These are phyloP conservation scores for Trichoderma cornu-damae DNA, from an alignment of 2,329 filamentous ascomycete species.

Conservation along the genomic window DNA sequence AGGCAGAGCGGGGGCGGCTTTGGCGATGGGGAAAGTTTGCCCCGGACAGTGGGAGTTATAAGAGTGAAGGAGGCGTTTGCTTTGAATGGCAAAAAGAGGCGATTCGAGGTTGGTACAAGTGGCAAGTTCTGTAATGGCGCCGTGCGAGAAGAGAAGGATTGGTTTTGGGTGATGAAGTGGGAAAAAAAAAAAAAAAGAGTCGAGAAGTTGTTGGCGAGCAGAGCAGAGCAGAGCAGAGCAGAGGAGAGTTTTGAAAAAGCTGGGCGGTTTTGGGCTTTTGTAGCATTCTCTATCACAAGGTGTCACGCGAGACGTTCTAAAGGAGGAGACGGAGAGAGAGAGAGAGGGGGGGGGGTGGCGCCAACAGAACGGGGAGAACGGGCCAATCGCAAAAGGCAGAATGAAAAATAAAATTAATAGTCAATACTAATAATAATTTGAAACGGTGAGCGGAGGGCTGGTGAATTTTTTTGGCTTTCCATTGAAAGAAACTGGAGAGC, in stretches of 20 bases:
- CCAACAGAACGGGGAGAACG: conserved; percentile 3
- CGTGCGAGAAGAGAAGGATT: no score
- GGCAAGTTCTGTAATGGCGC: no score
- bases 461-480: no score
- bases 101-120: no score
- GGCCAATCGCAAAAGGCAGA: conserved; percentile 12
- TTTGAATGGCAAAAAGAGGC: no score
- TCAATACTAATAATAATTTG: no score
- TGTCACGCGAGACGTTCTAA: conserved; percentile 24
- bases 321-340: no score
- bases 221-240: background rate
- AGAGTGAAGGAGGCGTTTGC: conserved; percentile 16
- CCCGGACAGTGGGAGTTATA: conserved; percentile 3
- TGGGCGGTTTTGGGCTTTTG: conserved; percentile 17
- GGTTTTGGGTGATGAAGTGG: background rate
- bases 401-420: no score
- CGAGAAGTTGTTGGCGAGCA: background rate
- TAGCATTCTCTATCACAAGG: conserved; percentile 21
- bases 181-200: background rate
- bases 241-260: no score
- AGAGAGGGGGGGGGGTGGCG: conserved; percentile 22
- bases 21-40: conserved; percentile 9
- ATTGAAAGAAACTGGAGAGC: background rate
- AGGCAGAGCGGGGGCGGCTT: background rate
- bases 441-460: background rate